A percentile compares a stretch with the other conserved stretches of the same genome.
Conservation (phyloP, 2,329 filamentous ascomycete genomes). For the Colletotrichum acutatum region DNA sequence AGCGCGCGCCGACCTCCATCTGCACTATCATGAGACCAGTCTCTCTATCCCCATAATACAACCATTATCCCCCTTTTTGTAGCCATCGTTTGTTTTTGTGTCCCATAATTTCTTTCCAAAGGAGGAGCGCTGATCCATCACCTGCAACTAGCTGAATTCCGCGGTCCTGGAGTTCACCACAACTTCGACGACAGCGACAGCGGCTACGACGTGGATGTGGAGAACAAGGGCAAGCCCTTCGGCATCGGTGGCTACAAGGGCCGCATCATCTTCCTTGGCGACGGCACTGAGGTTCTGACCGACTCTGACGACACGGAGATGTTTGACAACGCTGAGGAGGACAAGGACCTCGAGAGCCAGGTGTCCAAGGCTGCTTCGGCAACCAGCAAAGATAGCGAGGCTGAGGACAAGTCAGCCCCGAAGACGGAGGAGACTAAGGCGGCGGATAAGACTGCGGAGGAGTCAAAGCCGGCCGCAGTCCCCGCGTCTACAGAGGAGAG, state of each 20-base stretch:
- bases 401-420: conserved; percentile 42
- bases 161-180: conserved; percentile 83
- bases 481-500: conserved; percentile 30
- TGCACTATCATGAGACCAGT: conserved; percentile 23
- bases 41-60: conserved; percentile 33
- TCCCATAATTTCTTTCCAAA: conserved; percentile 27
- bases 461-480: conserved; percentile 29
- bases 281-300: conserved; percentile 92
- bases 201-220: conserved; percentile 80
- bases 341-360: conserved; percentile 87
- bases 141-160: conserved; percentile 76
- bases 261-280: conserved; percentile 92
- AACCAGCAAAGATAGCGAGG: conserved; percentile 29
- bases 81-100: conserved; percentile 30
- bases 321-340: conserved; percentile 88
- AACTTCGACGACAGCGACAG: conserved; percentile 84
- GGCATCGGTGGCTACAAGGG: conserved; percentile 79
- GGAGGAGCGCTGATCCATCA: conserved; percentile 36
- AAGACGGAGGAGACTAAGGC: conserved; percentile 37
- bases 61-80: conserved; percentile 23
- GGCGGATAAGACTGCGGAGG: conserved; percentile 30
- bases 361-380: conserved; percentile 68
- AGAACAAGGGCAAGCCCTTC: conserved; percentile 71
- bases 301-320: conserved; percentile 92
- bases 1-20: conserved; percentile 27